Percentiles rank a stretch among this genome's conserved stretches.
Conservation (phyloP, 305 asterid genomes). For the Ilex paraguariensis region DNA sequence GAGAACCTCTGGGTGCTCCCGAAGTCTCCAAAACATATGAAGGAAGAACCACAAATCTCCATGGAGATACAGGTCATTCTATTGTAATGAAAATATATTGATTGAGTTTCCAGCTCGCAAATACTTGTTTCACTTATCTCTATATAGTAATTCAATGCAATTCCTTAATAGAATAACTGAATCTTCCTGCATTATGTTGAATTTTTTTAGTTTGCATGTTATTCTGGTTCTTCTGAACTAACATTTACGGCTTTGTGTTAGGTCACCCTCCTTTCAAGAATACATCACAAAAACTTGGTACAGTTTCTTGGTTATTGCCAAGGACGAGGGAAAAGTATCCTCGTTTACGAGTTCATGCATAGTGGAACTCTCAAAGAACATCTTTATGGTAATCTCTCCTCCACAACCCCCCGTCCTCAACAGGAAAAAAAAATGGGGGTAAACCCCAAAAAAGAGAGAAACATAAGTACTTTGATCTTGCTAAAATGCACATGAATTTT, state of each 20-base stretch:
- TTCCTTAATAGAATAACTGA: neutral
- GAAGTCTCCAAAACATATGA: too few relatives aligned
- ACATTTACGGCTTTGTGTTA: conserved; percentile 20
- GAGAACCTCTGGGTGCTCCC: too few relatives aligned
- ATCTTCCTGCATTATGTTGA: neutral
- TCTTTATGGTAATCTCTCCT: conserved; percentile 55
- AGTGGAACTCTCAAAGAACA: conserved; percentile 93
- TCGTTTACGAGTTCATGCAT: conserved; percentile 94
- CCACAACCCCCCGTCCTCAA: neutral
- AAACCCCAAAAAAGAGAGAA: too few relatives aligned
- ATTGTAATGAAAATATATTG: too few relatives aligned
- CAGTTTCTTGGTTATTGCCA: conserved; percentile 96
- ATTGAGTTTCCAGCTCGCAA: too few relatives aligned
- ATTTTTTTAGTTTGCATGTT: too few relatives aligned
- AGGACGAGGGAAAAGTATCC: conserved; percentile 84
- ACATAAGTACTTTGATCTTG: neutral
- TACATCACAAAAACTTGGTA: conserved; percentile 92
- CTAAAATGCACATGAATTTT: neutral
- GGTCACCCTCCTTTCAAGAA: conserved; percentile 97
- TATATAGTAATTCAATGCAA: neutral
- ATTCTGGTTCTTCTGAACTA: neutral
- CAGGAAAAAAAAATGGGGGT: too few relatives aligned
- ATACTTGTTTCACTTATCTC: neutral
- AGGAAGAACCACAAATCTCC: too few relatives aligned
- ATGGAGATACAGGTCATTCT: too few relatives aligned